Evolutionary conservation across 2,329 filamentous ascomycete genomes (phyloP), one percentile per base, ranked within the genome.

Genomic region (Aspergillus latus): DNA sequence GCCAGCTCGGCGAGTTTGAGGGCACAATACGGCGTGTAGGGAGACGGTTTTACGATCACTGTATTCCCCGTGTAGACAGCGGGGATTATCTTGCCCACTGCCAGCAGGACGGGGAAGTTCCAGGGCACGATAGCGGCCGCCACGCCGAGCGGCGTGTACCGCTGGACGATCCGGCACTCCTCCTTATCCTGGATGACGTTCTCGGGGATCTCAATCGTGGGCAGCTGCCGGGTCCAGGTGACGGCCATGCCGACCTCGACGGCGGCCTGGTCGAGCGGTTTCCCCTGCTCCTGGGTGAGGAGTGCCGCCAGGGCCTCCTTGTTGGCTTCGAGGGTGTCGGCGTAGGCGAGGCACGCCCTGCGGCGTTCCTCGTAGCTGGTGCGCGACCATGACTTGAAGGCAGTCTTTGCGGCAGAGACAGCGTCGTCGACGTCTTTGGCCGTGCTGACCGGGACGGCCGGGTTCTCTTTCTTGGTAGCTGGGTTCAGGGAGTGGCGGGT

Each of bases 101-200:
- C 74, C 21, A 77, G 58, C 16, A 72, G 49, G 9, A 75, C 57
- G 3, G 76, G 74, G 59, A 69, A 86, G 66, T 86, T 86, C 84
- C 84, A 86, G 1, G 83, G 83, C 26, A 81, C 80, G 62, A 86
- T 85, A 56, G 79, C 84, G 10, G 75, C 81, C 1, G 78, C 62
- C 11, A 77, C 72, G 4, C 75, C 74, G 1, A 77, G 57, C 0
- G 76, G 75, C 0, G 65, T 70, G 52, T 74, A 72, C 21, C 72
- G 66, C 50, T 71, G 66, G 32, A 72, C 59, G 10, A 74, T 59
- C 44, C 66, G 62, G 26, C 57, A 58, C 9, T 72, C 72, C 10
- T 76, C 75, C 49, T 76, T 77, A 37, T 83, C 80, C 59, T 77
- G 74, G 53, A 82, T 68, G 56, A 80, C 62, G 42, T 80, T 76